Base-by-base conservation (phyloP, 139 green algal species). In the Coelastrella sp. region DNA sequence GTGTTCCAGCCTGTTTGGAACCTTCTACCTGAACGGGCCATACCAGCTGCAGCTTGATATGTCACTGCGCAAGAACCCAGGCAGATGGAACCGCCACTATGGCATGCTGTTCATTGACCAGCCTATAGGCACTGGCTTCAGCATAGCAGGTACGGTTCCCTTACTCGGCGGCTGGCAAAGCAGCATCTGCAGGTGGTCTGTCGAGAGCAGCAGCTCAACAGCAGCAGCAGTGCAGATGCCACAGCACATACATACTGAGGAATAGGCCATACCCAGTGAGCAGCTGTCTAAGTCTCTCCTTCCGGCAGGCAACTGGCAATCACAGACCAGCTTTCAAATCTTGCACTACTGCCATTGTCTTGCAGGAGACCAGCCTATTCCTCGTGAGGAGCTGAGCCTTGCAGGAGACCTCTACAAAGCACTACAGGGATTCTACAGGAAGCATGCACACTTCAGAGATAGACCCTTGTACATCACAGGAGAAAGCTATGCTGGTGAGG, bases 11-110 rank as follows among this genome's bases (percentile, higher is more conserved):
- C 87, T 95, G 56, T 95, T 95, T 89, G 93, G 92, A 14, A 7
- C 57, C 4, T 82, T 94, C 13, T 95, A 95, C 90, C 93, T 95
- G 82, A 94, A 95, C 61, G 93, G 93, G 3, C 93, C 92, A 0
- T 95, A 92, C 84, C 92, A 60, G 4, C 57, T 89, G 71, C 68
- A 92, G 59, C 17, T 19, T 8, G 89, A 95, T 83, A 75, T 94
- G 7, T 92, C 90, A 0, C 79, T 95, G 54, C 79, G 84, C 3
- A 56, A 80, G 20, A 95, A 95, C 77, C 89, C 86, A 22, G 92
- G 91, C 17, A 74, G 59, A 6, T 95, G 92, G 92, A 93, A 91
- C 89, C 60, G 83, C 57, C 75, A 76, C 22, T 89, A 92, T 73
- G 81, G 73, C 13, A 79, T 88, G 71, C 81, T 96, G 85, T 96